Percentiles rank a stretch among this genome's conserved stretches.
Conservation (phyloP, 176 grass and related monocot genomes). For the Musa troglodytarum region DNA sequence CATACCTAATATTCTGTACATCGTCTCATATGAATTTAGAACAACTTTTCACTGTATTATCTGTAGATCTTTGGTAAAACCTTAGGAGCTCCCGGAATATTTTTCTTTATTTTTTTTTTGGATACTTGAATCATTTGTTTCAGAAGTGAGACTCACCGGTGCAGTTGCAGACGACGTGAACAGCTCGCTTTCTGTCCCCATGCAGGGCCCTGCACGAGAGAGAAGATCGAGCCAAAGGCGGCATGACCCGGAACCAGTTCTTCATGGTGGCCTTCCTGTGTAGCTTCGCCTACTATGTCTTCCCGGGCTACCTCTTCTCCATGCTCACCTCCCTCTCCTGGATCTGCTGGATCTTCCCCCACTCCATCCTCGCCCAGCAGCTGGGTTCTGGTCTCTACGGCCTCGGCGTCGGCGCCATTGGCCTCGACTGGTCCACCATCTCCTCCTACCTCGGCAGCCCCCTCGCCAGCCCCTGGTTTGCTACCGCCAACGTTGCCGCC, state of each 20-base stretch:
- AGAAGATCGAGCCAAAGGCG: conserved; percentile 43
- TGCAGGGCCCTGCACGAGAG: conserved; percentile 63
- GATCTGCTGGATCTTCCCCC: conserved; percentile 80
- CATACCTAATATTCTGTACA: no score
- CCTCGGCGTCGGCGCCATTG: conserved; percentile 58
- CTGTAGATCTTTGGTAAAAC: no score
- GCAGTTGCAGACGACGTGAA: not conserved
- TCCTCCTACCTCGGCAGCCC: conserved; percentile 85
- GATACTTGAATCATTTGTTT: no score
- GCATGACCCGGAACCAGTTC: conserved; percentile 77
- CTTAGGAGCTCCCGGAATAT: no score
- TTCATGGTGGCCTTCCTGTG: conserved; percentile 67
- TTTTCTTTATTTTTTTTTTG: no score
- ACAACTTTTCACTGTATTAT: no score
- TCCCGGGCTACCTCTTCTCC: conserved; percentile 84
- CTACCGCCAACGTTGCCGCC: conserved; percentile 69
- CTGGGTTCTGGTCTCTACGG: conserved; percentile 66
- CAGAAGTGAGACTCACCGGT: no score
- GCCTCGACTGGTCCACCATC: conserved; percentile 71
- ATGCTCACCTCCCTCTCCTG: conserved; percentile 94
- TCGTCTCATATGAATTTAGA: no score
- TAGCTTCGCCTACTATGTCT: conserved; percentile 76
- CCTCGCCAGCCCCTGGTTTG: conserved; percentile 94
- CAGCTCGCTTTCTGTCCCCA: not conserved
- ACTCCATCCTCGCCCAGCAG: conserved; percentile 66